Conservation (phyloP, 148 eudicot genomes). For the Dysphania ambrosioides region DNA sequence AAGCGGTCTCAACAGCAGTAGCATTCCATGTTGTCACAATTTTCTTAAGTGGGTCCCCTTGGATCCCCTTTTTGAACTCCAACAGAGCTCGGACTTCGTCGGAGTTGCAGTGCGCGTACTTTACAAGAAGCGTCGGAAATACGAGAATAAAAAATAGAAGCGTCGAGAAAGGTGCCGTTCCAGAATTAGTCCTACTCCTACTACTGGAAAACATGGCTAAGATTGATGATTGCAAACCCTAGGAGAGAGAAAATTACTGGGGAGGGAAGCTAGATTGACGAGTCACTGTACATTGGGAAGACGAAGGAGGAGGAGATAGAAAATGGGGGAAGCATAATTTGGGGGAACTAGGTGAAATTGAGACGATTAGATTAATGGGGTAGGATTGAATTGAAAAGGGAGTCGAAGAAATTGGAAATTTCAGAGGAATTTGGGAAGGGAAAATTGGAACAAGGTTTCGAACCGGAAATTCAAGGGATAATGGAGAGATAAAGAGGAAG, state of each 20-base stretch:
- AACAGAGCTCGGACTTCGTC: constrained; percentile 64
- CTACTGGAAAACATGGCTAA: constrained; percentile 16
- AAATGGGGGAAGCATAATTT: not conserved
- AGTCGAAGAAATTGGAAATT: not conserved
- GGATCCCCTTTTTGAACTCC: constrained; percentile 87
- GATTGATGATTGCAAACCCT: not conserved
- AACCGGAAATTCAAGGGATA: too few relatives aligned
- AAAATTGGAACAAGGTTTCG: too few relatives aligned
- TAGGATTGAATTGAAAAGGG: not conserved
- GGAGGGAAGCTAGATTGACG: not conserved
- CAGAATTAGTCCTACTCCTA: too few relatives aligned
- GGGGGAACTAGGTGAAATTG: too few relatives aligned
- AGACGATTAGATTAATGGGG: too few relatives aligned
- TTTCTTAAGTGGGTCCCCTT: constrained; percentile 44
- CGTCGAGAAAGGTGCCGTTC: too few relatives aligned
- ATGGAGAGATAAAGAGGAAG: too few relatives aligned
- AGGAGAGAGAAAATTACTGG: constrained; percentile 15
- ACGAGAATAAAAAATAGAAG: constrained; percentile 21
- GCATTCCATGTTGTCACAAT: constrained; percentile 47
- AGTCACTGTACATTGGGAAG: not conserved
- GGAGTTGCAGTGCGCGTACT: constrained; percentile 24
- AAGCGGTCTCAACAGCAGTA: constrained; percentile 10
- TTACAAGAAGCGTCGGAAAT: not conserved
- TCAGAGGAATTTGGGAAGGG: too few relatives aligned
- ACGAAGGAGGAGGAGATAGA: not conserved